phyloP scores from a whole-genome alignment of 2,329 filamentous ascomycete species.

The Tolypocladium sp. region DNA sequence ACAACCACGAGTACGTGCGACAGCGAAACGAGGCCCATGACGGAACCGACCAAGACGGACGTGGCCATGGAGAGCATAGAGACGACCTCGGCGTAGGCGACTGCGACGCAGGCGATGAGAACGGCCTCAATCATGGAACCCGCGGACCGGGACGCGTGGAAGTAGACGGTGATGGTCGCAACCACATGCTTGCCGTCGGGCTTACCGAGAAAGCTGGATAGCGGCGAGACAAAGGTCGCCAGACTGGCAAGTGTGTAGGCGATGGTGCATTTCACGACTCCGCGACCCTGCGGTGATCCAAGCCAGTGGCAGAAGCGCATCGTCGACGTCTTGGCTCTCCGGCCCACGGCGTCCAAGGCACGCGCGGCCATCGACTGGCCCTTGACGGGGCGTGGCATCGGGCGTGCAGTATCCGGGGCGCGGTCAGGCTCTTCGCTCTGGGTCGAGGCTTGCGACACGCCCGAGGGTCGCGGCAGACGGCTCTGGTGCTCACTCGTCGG shows the following conservation, averaged over 20 bases:
- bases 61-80: constrained; percentile 75
- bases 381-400: too few relatives aligned
- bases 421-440: too few relatives aligned
- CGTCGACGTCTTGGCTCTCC: not conserved
- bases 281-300: constrained; percentile 60
- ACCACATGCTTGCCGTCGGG: constrained; percentile 87
- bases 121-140: constrained; percentile 81
- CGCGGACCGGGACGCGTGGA: constrained; percentile 72
- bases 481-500: too few relatives aligned
- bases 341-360: not conserved
- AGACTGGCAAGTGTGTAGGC: constrained; percentile 76
- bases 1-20: constrained; percentile 70
- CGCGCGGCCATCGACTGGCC: too few relatives aligned
- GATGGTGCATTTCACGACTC: constrained; percentile 76
- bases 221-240: constrained; percentile 65
- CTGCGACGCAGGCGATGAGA: constrained; percentile 62
- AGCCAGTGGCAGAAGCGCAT: constrained; percentile 33
- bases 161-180: constrained; percentile 83
- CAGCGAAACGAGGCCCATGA: constrained; percentile 53
- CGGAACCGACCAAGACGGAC: constrained; percentile 63
- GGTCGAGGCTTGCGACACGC: too few relatives aligned
- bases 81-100: constrained; percentile 57
- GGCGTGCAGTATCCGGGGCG: too few relatives aligned
- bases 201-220: constrained; percentile 64
- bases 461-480: too few relatives aligned